A percentile compares a stretch with the other conserved stretches of the same genome.
Evolutionary conservation across 2,329 filamentous ascomycete species (phyloP).

Genomic region (Nothophoma quercina): DNA sequence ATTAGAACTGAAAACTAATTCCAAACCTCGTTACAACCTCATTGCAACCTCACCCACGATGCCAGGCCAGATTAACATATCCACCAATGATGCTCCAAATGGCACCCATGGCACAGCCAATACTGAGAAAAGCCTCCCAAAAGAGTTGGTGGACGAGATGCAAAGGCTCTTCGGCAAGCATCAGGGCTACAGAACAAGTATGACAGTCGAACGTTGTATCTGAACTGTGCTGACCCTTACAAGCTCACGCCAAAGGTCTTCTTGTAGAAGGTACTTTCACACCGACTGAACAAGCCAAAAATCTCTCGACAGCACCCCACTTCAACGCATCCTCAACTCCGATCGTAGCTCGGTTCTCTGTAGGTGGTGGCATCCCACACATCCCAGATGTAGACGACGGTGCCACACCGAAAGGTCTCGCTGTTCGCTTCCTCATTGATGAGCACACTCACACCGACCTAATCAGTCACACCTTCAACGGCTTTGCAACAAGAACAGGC

Average conservation of each 20-base stretch:
- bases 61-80: neutral
- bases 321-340: constrained; percentile 10
- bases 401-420: constrained; percentile 18
- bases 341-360: constrained; percentile 17
- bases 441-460: constrained; percentile 16
- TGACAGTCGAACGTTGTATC: neutral
- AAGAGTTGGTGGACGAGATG: constrained; percentile 19
- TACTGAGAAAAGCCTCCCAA: too few relatives aligned
- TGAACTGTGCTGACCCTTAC: neutral
- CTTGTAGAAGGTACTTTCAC: constrained; percentile 17
- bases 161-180: constrained; percentile 16
- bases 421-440: constrained; percentile 16
- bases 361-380: constrained; percentile 17
- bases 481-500: constrained; percentile 14
- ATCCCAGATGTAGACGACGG: constrained; percentile 14
- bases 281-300: constrained; percentile 13
- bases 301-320: constrained; percentile 9
- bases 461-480: constrained; percentile 18
- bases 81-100: neutral
- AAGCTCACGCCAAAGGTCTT: constrained; percentile 19
- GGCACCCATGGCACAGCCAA: neutral
- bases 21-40: too few relatives aligned
- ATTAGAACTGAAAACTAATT: too few relatives aligned
- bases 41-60: neutral
- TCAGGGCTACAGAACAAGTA: constrained; percentile 14